These are phyloP conservation scores for Beauveria medogensis DNA, from an alignment of 2,329 filamentous ascomycete species.

Conservation along the genomic window DNA sequence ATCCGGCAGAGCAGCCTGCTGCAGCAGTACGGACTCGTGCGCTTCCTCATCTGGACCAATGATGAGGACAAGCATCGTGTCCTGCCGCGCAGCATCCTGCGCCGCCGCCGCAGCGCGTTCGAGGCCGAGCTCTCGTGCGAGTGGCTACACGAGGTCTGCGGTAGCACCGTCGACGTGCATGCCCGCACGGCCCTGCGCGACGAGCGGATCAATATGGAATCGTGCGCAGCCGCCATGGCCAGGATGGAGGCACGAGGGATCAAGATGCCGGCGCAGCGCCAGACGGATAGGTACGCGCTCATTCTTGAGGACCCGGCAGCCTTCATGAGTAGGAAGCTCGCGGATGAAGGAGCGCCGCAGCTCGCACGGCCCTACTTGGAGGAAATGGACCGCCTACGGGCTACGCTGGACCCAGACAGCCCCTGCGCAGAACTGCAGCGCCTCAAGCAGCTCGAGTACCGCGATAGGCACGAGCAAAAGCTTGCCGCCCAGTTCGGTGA, in stretches of 20 bases:
- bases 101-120: constrained; percentile 48
- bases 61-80: constrained; percentile 50
- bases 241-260: constrained; percentile 40
- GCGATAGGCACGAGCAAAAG: constrained; percentile 18
- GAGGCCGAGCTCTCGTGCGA: constrained; percentile 55
- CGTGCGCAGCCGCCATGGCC: constrained; percentile 28
- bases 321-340: constrained; percentile 20
- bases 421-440: constrained; percentile 11
- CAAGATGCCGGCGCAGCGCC: constrained; percentile 36
- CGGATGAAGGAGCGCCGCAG: constrained; percentile 20
- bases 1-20: constrained; percentile 53
- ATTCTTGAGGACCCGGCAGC: constrained; percentile 16
- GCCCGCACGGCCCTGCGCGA: constrained; percentile 34
- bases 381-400: constrained; percentile 30
- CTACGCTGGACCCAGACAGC: constrained; percentile 9
- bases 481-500: constrained; percentile 20
- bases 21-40: constrained; percentile 69
- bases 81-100: constrained; percentile 50
- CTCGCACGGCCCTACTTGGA: constrained; percentile 33
- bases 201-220: constrained; percentile 38
- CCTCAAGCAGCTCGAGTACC: constrained; percentile 22
- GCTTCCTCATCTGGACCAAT: constrained; percentile 67
- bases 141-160: constrained; percentile 51
- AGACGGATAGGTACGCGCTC: constrained; percentile 23
- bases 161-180: constrained; percentile 24